Conservation (phyloP, 768 basidiomycete genomes). For the Paxillus involutus region DNA sequence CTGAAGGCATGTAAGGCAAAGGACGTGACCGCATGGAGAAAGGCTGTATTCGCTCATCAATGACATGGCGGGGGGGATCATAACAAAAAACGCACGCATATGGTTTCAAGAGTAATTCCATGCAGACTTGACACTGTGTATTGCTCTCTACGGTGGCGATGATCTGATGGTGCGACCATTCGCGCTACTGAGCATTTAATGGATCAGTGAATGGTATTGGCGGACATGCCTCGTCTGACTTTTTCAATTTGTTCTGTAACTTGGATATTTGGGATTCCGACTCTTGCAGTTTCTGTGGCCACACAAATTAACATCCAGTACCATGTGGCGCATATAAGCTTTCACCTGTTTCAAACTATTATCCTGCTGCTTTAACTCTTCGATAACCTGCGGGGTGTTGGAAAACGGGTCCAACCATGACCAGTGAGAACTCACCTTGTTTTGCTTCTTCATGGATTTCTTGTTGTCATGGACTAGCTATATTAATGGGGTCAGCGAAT, state of each 20-base stretch:
- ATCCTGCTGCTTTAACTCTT: slow-evolving; percentile 50
- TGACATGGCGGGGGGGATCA: not conserved
- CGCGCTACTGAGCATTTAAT: not conserved
- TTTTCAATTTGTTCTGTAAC: slow-evolving; percentile 45
- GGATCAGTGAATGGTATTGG: not conserved
- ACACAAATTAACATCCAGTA: slow-evolving; percentile 1
- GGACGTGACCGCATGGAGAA: slow-evolving; percentile 75
- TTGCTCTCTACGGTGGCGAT: slow-evolving; percentile 56
- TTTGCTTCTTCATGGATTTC: slow-evolving; percentile 53
- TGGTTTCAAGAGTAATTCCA: slow-evolving; percentile 65
- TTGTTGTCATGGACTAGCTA: slow-evolving; percentile 44
- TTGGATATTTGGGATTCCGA: slow-evolving; percentile 44
- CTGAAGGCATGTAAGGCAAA: slow-evolving; percentile 71
- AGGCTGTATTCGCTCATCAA: slow-evolving; percentile 41
- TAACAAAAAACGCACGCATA: slow-evolving; percentile 52
- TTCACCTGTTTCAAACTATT: slow-evolving; percentile 38
- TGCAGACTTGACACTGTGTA: slow-evolving; percentile 76
- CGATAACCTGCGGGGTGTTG: slow-evolving; percentile 43
- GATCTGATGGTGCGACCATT: slow-evolving; percentile 35
- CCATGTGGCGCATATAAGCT: not conserved
- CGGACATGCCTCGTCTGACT: slow-evolving; percentile 55
- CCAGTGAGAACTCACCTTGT: slow-evolving; percentile 43
- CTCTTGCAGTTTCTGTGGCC: slow-evolving; percentile 42
- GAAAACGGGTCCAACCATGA: not conserved
- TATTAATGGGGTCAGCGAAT: slow-evolving; percentile 2